Evolutionary conservation across 176 grass and related monocot species (phyloP).

Genomic region (Juncus effusus): DNA sequence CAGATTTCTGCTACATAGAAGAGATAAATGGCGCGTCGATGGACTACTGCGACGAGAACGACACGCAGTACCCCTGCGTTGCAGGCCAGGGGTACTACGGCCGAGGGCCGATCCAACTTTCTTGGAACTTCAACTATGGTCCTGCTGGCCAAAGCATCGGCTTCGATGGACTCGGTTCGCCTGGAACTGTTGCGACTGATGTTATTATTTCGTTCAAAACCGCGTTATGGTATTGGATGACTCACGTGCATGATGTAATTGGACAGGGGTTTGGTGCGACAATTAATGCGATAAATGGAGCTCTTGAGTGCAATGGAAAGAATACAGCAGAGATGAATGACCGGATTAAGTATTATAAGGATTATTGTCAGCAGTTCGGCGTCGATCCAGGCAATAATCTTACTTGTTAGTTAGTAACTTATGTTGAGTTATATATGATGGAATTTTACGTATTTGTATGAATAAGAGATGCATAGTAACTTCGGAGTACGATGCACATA

Average conservation of each 20-base stretch:
- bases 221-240: conserved; percentile 83
- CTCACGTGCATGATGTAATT: conserved; percentile 41
- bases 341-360: conserved; percentile 62
- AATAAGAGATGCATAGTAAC: too few species aligned
- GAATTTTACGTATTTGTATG: not conserved
- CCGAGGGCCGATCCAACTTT: conserved; percentile 66
- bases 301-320: conserved; percentile 63
- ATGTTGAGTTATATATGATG: not conserved
- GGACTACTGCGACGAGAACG: conserved; percentile 59
- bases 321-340: conserved; percentile 28
- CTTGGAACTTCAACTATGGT: conserved; percentile 95
- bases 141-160: conserved; percentile 69
- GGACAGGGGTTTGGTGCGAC: conserved; percentile 41
- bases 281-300: conserved; percentile 33
- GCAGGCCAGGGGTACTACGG: conserved; percentile 74
- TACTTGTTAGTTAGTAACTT: conserved; percentile 47
- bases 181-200: conserved; percentile 65
- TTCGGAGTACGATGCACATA: not conserved
- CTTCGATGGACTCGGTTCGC: conserved; percentile 64
- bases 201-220: conserved; percentile 57
- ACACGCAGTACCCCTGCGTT: conserved; percentile 54
- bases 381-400: conserved; percentile 71
- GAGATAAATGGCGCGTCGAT: conserved; percentile 72
- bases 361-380: conserved; percentile 70
- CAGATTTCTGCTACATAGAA: conserved; percentile 95